Evolutionary conservation across 441 rosid genomes (phyloP).

Genomic region (Mallotus repandus): DNA sequence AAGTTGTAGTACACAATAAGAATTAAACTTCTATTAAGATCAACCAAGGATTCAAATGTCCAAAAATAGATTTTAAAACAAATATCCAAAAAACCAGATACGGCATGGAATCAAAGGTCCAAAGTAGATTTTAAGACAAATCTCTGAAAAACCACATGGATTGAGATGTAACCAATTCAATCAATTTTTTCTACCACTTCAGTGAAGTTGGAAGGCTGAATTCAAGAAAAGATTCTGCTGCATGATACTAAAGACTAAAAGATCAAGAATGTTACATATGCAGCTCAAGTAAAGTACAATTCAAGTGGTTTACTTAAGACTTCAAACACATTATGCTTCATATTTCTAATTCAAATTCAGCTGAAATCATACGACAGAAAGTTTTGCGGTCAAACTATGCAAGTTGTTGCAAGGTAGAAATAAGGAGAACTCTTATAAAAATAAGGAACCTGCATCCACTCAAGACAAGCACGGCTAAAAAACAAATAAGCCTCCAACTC

Average conservation of each 20-base stretch:
- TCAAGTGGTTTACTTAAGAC: not conserved
- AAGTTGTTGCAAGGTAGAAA: slow-evolving; percentile 5
- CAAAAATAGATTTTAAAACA: too few relatives aligned
- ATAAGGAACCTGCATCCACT: slow-evolving; percentile 60
- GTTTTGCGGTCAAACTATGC: not conserved
- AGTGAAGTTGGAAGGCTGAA: slow-evolving; percentile 20
- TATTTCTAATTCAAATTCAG: not conserved
- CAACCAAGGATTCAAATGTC: too few relatives aligned
- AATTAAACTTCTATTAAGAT: too few relatives aligned
- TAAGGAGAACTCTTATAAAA: not conserved
- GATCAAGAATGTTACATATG: slow-evolving; percentile 7
- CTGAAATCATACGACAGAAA: not conserved
- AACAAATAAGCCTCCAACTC: slow-evolving; percentile 59
- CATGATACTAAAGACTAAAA: slow-evolving; percentile 13
- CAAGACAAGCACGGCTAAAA: slow-evolving; percentile 61
- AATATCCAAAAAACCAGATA: too few relatives aligned
- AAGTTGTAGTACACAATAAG: not conserved
- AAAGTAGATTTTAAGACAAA: too few relatives aligned
- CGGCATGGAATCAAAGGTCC: too few relatives aligned
- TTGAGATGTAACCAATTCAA: slow-evolving; percentile 16
- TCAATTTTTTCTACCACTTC: slow-evolving; percentile 9
- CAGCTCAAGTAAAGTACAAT: not conserved
- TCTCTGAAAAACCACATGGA: too few relatives aligned
- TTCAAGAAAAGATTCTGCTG: slow-evolving; percentile 16
- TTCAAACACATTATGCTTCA: not conserved